Base-by-base conservation (phyloP, 2,329 filamentous ascomycete genomes). In the Phaeosphaeriaceae sp. region DNA sequence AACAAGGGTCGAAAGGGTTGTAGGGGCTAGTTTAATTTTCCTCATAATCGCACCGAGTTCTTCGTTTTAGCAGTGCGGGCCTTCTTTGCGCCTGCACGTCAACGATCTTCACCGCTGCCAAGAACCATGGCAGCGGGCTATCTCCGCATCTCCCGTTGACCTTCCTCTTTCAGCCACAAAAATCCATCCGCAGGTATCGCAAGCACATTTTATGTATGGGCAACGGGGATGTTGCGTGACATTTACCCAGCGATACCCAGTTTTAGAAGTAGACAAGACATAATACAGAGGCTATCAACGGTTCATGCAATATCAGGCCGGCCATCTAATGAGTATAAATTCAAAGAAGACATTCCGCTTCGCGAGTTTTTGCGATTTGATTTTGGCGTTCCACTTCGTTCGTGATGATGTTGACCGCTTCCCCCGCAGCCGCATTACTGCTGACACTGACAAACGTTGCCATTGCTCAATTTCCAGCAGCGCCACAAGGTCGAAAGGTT, bases 381-480 rank as follows among this genome's bases (percentile, higher is more conserved):
- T 26, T 11, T 26, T 7, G 4, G 11, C n/a, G 11, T 26, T 5
- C 37, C 12, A 23, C 28, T 21, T 12, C n/a, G 21, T 6, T 21
- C 9, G 18, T 13, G 3, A 56, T 56, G 53, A 37, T 46, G 39
- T 41, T 35, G 29, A 20, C 28, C 12, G 5, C 34, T 33, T 32
- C 44, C 28, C 35, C 41, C 12, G 26, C 44, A 40, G 47, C 50
- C 17, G 5, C 35, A 4, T 26, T 44, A 47, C 41, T 58, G 52
- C 40, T 57, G 18, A 21, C 36, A 23, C 40, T 45, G 20, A 50
- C 48, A n/a, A 18, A 40, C 2, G 41, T 50, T 21, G 37, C 43
- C 8, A 21, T 43, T 30, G 58, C 58, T 12, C 58, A 61, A 21
- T 53, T 61, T 30, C 58, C 52, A 9, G 46, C 50, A 2, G 48